Conservation (phyloP, 805 yeast species). For the Wickerhamiella parazyma region DNA sequence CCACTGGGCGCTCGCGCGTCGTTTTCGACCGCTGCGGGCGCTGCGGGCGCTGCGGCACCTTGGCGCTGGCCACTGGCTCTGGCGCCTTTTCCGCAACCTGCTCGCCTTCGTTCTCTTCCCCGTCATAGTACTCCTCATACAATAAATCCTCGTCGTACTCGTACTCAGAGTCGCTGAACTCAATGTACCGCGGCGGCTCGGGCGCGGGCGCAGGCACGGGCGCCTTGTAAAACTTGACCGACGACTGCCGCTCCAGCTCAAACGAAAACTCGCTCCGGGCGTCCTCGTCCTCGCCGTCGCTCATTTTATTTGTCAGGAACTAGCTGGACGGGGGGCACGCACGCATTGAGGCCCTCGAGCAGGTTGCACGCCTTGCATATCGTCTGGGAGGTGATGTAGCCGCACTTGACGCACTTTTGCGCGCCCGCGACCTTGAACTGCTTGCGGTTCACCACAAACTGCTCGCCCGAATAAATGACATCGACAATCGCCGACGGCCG, state of each 20-base stretch:
- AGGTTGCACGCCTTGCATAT: constrained; percentile 89
- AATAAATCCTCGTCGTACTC: constrained; percentile 27
- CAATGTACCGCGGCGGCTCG: constrained; percentile 18
- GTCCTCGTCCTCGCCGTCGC: not conserved
- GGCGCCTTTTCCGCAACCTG: no score
- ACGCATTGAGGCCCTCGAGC: constrained; percentile 64
- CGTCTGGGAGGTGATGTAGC: constrained; percentile 75
- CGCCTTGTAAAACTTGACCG: constrained; percentile 39
- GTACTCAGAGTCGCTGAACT: constrained; percentile 3
- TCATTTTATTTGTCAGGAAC: not conserved
- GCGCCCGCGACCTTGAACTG: constrained; percentile 18
- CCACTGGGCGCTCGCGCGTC: not conserved
- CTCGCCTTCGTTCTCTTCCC: no score
- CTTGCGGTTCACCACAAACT: constrained; percentile 14
- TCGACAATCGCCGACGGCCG: constrained; percentile 91
- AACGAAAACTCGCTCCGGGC: constrained; percentile 32
- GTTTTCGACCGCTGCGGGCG: not conserved
- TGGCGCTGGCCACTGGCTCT: no score
- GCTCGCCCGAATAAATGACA: constrained; percentile 85
- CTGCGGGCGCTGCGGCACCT: no score
- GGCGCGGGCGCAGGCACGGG: constrained; percentile 15
- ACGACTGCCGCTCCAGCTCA: constrained; percentile 39
- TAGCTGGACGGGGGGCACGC: constrained; percentile 1
- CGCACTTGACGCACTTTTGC: constrained; percentile 66
- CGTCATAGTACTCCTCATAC: constrained; percentile 22